A percentile compares a stretch with the other conserved stretches of the same genome.
These are phyloP conservation scores for Cryptococcus sp. DNA, from an alignment of 1,284 basidiomycete species.

Conservation along the genomic window DNA sequence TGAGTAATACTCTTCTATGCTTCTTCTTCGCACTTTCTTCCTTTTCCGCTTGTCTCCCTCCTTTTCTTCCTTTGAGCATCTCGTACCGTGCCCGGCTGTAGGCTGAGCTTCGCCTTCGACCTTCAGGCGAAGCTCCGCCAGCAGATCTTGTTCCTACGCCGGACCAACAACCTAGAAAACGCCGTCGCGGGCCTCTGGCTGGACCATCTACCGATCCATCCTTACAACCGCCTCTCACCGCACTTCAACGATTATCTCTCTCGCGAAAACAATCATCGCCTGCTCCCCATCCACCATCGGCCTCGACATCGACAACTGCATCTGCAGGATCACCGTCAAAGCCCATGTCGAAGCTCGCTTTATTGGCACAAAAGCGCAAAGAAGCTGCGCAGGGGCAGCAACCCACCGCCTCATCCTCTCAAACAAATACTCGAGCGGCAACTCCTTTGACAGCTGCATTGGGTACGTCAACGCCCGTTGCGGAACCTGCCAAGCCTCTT, in stretches of 20 bases:
- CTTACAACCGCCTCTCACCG: slow-evolving; percentile 62
- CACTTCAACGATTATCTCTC: slow-evolving; percentile 67
- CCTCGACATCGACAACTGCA: slow-evolving; percentile 7
- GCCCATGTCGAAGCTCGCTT: slow-evolving; percentile 68
- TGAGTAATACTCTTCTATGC: slow-evolving; percentile 57
- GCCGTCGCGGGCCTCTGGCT: slow-evolving; percentile 14
- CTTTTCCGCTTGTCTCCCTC: slow-evolving; percentile 4
- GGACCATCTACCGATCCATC: slow-evolving; percentile 11
- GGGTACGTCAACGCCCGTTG: slow-evolving; percentile 52
- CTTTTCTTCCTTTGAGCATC: slow-evolving; percentile 7
- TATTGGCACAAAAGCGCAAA: slow-evolving; percentile 65
- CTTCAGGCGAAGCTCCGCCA: slow-evolving; percentile 37
- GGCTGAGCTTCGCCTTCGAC: slow-evolving; percentile 35
- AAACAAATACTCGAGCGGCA: slow-evolving; percentile 8
- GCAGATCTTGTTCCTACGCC: slow-evolving; percentile 39
- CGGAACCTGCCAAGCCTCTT: slow-evolving; percentile 49
- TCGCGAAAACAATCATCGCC: slow-evolving; percentile 42
- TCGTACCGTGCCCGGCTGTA: too few relatives aligned
- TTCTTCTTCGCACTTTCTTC: slow-evolving; percentile 5
- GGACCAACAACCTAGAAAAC: slow-evolving; percentile 35
- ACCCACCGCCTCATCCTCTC: slow-evolving; percentile 10
- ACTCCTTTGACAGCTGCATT: slow-evolving; percentile 58
- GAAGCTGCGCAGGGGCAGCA: slow-evolving; percentile 33
- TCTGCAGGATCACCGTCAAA: slow-evolving; percentile 31
- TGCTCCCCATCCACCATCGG: slow-evolving; percentile 18